Base-by-base conservation (phyloP, 257 asterid genomes). In the Eustoma russellianum region DNA sequence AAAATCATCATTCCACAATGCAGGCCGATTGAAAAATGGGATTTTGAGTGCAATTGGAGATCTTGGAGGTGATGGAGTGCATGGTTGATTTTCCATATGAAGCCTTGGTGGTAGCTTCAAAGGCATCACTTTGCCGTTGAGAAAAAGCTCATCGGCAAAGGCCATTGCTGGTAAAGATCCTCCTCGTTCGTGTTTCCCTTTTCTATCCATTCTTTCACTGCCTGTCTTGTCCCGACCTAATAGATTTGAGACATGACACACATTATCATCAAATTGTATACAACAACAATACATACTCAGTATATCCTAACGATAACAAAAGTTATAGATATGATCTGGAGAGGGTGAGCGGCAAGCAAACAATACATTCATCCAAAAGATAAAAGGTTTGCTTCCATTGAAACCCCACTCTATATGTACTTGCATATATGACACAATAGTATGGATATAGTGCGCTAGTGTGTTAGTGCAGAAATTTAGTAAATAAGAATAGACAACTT, bases 21-120 rank as follows among this genome's bases (percentile, higher is more conserved):
- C 59, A 12, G 47, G 63, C 34, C 55, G 64, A 3, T 79, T 68
- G 13, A 76, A 54, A 54, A 80, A 86, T 2, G 95, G 82, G 47
- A 79, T 50, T 46, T 60, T 80, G 57, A 79, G 70, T 5, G 74
- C 57, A 17, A 63, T 71, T 2, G 94, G 82, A 7, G 81, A 68
- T 50, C 59, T 72, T 0, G 84, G 77, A 14, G 82, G 68, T 0
- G 76, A 61, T 51, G 74, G 66, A 53, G 75, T 61, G 28, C 66
- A 5, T 46, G 70, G 52, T 66, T 62, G 48, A 19, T 12, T 53
- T 2, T 66, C 73, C 13, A 55, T 12, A 17, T 73, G 86, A 30
- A 83, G 82, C 69, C 93, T 61, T 6, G 94, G 96, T 5, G 94
- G 96, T 19, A 71, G 92, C 49, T 81, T 87, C 41, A 87, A 68